Conservation (phyloP, 345 rosid genomes). For the Conringia planisiliqua region DNA sequence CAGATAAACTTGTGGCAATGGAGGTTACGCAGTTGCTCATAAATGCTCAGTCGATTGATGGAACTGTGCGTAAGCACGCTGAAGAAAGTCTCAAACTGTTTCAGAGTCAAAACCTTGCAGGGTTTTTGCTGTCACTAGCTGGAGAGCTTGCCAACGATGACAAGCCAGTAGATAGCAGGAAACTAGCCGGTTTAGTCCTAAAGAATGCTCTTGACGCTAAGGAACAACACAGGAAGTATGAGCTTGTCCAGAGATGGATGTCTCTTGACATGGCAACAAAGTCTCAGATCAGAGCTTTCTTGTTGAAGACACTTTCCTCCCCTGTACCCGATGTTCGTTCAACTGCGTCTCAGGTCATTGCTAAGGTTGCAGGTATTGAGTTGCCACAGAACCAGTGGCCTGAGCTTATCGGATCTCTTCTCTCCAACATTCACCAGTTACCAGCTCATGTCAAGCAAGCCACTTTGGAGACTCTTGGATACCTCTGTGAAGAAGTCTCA, state of each 20-base stretch:
- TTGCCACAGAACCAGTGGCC: slow-evolving; percentile 83
- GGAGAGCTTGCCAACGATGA: slow-evolving; percentile 65
- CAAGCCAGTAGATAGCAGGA: slow-evolving; percentile 72
- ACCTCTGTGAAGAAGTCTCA: slow-evolving; percentile 72
- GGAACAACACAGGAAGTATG: slow-evolving; percentile 68
- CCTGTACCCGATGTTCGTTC: slow-evolving; percentile 59
- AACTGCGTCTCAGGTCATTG: slow-evolving; percentile 69
- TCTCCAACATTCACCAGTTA: slow-evolving; percentile 61
- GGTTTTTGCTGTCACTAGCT: slow-evolving; percentile 60
- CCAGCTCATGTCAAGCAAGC: slow-evolving; percentile 70
- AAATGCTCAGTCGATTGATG: slow-evolving; percentile 72
- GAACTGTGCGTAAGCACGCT: slow-evolving; percentile 61
- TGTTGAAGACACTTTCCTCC: slow-evolving; percentile 60
- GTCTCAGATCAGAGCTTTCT: slow-evolving; percentile 53
- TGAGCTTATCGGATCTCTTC: slow-evolving; percentile 59
- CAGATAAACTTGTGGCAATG: slow-evolving; percentile 35
- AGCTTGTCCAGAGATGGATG: slow-evolving; percentile 74
- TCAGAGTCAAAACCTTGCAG: slow-evolving; percentile 66
- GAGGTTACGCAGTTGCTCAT: slow-evolving; percentile 72
- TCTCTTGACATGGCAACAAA: slow-evolving; percentile 52
- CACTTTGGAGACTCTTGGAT: slow-evolving; percentile 74
- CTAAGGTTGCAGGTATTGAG: slow-evolving; percentile 74
- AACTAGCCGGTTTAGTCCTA: slow-evolving; percentile 64
- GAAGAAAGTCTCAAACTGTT: slow-evolving; percentile 68
- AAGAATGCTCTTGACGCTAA: slow-evolving; percentile 74